A percentile compares a stretch with the other conserved stretches of the same genome.
Evolutionary conservation across 352 stramenopile species (phyloP).

Genomic region (Globisporangium emineosum): DNA sequence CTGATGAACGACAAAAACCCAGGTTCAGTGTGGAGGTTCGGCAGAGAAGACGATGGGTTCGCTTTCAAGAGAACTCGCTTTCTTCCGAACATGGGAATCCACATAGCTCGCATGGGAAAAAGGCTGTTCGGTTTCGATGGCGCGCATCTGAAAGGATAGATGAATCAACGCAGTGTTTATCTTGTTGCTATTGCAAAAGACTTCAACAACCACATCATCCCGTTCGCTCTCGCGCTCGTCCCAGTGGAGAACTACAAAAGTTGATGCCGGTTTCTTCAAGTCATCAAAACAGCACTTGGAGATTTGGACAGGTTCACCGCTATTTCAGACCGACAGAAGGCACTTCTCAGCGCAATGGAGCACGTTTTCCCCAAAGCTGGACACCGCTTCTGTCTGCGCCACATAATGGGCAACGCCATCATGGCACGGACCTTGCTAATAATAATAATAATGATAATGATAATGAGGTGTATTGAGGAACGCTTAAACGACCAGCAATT

Average conservation of each 20-base stretch:
- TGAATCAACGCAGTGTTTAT: conserved; percentile 17
- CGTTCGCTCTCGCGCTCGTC: conserved; percentile 16
- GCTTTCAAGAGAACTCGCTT: too few relatives aligned
- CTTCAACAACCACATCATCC: conserved; percentile 20
- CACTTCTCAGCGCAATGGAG: neutral
- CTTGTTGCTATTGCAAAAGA: conserved; percentile 24
- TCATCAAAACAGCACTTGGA: neutral
- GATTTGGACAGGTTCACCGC: neutral
- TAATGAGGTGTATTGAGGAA: too few relatives aligned
- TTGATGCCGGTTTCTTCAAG: conserved; percentile 21
- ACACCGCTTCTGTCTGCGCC: neutral
- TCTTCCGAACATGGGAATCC: too few relatives aligned
- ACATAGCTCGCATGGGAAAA: too few relatives aligned
- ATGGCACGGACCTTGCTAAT: too few relatives aligned
- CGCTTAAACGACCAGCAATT: too few relatives aligned
- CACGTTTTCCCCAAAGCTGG: neutral
- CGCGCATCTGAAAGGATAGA: conserved; percentile 25
- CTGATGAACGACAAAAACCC: too few relatives aligned
- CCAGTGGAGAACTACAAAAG: conserved; percentile 23
- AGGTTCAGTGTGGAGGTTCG: too few relatives aligned
- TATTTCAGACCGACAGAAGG: neutral
- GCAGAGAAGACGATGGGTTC: too few relatives aligned
- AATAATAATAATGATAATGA: too few relatives aligned
- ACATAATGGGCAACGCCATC: conserved; percentile 1
- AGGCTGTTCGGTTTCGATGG: conserved; percentile 12